phyloP scores from a whole-genome alignment of 106 monocot species.

The Acanthochlamys bracteata region DNA sequence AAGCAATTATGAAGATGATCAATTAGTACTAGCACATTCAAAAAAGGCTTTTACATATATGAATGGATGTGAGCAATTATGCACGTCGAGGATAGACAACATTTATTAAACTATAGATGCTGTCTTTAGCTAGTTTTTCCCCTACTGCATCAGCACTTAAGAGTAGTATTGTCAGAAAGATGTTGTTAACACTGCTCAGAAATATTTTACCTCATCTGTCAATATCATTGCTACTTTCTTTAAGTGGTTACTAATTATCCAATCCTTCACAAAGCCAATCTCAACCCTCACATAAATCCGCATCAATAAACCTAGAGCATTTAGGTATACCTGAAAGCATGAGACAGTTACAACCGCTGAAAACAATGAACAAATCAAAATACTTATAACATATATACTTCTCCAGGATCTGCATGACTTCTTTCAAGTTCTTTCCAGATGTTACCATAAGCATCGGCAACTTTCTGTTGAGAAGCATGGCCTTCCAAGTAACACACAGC shows the following conservation, averaged over 20 bases:
- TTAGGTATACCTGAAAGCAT: slow-evolving; percentile 71
- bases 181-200: background rate
- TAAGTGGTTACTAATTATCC: slow-evolving; percentile 10
- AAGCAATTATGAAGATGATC: background rate
- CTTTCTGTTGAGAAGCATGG: slow-evolving; percentile 50
- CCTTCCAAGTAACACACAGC: slow-evolving; percentile 91
- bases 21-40: too few relatives aligned
- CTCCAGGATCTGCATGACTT: slow-evolving; percentile 46
- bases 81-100: too few relatives aligned
- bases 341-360: slow-evolving; percentile 15
- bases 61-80: too few relatives aligned
- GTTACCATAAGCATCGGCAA: slow-evolving; percentile 61
- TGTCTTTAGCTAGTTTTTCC: too few relatives aligned
- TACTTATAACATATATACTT: slow-evolving; percentile 27
- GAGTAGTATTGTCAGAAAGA: background rate
- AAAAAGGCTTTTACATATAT: too few relatives aligned
- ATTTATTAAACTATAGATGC: too few relatives aligned
- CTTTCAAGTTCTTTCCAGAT: slow-evolving; percentile 68
- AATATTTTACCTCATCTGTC: slow-evolving; percentile 32
- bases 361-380: background rate
- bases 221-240: slow-evolving; percentile 23
- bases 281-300: slow-evolving; percentile 36
- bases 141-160: too few relatives aligned
- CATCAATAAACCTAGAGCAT: slow-evolving; percentile 78
- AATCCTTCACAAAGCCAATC: slow-evolving; percentile 23